Evolutionary conservation across 2,329 filamentous ascomycete species (phyloP), one percentile per base, ranked within the genome.

Genomic region (Diaporthe batatas): DNA sequence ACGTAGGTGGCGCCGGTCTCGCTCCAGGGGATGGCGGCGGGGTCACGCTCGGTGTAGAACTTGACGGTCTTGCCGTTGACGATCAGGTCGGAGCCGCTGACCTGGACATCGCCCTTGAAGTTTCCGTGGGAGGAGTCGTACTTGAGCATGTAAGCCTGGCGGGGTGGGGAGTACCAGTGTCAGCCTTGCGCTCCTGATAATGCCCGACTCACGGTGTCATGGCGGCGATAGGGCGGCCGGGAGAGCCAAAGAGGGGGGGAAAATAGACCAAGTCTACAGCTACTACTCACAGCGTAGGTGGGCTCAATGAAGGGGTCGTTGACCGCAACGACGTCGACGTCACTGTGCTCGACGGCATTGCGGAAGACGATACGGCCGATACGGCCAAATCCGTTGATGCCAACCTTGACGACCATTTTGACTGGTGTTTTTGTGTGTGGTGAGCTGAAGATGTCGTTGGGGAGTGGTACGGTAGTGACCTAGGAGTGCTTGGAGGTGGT

Each of bases 221-320:
- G 18, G 14, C 32, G 14, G 25, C 16, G 3, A 29, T 18, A 18
- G 29, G 23, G 23, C 14, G 14, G 39, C 18, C 11, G 3, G 25
- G 18, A 7, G 29, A 21, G 23, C 18, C 16, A 72, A 53, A 57
- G 32, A 65, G 72, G 32, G 21, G 29, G 29, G 29, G 29, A 29
- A 5, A 5, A 5, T 29, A 29, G 8, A 12, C 6, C 1, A 6
- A 54, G 59, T 72, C 65, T 71, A n/a, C 7, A n/a, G 93, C 95
- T 89, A n/a, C 7, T 49, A 93, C 95, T 89, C 92, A 98, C 96
- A 86, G 96, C 96, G 88, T 98, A 98, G 86, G 95, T 88, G 82
- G 94, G 91, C 88, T 98, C 95, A 88, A 99, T 98, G 93, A 99
- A 98, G 81, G 96, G 96, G 86, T 98, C 96, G 91, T 99, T 98